Evolutionary conservation across 768 basidiomycete genomes (phyloP).

Genomic region (Boletus reticulatus): DNA sequence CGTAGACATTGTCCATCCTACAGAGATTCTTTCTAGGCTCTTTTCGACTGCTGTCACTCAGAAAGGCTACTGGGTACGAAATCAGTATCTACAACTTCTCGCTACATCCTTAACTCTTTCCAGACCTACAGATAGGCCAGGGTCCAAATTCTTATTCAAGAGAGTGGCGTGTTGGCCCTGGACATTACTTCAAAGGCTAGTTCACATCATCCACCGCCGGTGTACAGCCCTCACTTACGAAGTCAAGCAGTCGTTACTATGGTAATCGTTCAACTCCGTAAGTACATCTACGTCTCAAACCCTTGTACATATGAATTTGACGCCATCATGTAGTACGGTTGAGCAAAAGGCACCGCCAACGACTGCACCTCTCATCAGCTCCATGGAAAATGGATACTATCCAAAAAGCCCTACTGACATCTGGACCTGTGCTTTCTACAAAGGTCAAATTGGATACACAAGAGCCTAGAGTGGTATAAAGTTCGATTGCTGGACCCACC

Average conservation of each 20-base stretch:
- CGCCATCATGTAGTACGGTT: neutral
- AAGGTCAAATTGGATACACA: neutral
- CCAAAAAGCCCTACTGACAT: neutral
- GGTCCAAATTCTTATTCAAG: neutral
- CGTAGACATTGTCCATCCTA: neutral
- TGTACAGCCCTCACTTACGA: neutral
- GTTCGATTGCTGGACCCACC: neutral
- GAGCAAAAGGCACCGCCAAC: neutral
- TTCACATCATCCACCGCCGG: neutral
- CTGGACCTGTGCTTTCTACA: neutral
- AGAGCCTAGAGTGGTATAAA: neutral
- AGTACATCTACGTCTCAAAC: neutral
- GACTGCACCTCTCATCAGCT: neutral
- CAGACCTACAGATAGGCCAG: neutral
- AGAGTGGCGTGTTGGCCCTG: neutral
- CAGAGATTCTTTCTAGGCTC: neutral
- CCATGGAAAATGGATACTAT: neutral
- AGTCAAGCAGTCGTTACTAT: neutral
- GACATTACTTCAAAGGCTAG: neutral
- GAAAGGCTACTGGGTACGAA: conserved; percentile 2
- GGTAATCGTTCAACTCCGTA: neutral
- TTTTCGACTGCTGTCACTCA: conserved; percentile 13
- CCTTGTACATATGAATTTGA: neutral
- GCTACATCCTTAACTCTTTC: neutral
- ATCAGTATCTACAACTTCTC: neutral